Percentiles rank a stretch among this genome's conserved stretches.
Evolutionary conservation across 768 basidiomycete genomes (phyloP).

Genomic region (Porpolomopsis calyptriformis): DNA sequence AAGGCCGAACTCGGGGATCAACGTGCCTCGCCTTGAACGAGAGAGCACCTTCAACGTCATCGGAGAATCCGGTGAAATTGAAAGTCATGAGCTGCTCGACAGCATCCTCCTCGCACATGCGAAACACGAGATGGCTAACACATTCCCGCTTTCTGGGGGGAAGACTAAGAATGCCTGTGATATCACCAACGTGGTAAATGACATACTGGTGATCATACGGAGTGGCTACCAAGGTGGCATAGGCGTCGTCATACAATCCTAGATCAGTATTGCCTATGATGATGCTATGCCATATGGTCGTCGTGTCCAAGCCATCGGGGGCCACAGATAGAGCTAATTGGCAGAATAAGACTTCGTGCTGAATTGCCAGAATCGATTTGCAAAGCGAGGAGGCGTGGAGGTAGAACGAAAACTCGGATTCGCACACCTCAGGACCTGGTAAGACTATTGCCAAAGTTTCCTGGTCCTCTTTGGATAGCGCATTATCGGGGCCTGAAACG

Average conservation of each 20-base stretch:
- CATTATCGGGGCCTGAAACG: conserved; percentile 35
- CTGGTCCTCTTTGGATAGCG: conserved; percentile 47
- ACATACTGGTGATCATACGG: conserved; percentile 77
- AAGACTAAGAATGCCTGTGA: conserved; percentile 5
- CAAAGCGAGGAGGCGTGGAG: conserved; percentile 68
- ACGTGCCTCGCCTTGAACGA: conserved; percentile 91
- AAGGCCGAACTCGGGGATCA: conserved; percentile 75
- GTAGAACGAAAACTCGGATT: conserved; percentile 66
- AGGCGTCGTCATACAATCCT: conserved; percentile 78
- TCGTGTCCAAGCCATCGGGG: conserved; percentile 39
- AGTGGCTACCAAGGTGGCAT: conserved; percentile 60
- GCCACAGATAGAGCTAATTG: conserved; percentile 71
- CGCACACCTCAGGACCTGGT: conserved; percentile 43
- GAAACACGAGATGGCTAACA: conserved; percentile 71
- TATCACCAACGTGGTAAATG: conserved; percentile 7
- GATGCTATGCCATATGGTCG: conserved; percentile 69
- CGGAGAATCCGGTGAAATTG: conserved; percentile 75
- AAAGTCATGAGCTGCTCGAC: conserved; percentile 69
- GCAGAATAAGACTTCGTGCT: conserved; percentile 63
- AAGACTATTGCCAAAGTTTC: conserved; percentile 54
- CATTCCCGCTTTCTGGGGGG: conserved; percentile 65
- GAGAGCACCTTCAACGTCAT: conserved; percentile 80
- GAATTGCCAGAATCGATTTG: conserved; percentile 42
- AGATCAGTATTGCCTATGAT: conserved; percentile 68
- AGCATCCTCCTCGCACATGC: conserved; percentile 86